Conservation (phyloP, 2,329 filamentous ascomycete genomes). For the Falciphora oryzae region DNA sequence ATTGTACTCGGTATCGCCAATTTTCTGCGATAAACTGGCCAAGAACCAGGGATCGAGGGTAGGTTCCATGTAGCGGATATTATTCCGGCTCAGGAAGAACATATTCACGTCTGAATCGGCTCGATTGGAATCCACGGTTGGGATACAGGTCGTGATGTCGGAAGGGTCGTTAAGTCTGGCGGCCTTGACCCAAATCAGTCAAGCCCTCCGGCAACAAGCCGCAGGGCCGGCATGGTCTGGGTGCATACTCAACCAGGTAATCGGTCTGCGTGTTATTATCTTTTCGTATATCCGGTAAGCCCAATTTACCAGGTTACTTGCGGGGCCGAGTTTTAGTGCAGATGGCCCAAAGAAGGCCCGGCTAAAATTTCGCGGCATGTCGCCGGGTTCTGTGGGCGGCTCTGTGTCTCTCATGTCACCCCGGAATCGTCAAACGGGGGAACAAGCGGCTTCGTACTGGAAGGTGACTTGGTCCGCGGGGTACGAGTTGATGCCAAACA, state of each 20-base stretch:
- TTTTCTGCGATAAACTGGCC: background rate
- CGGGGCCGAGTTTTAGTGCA: background rate
- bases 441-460: too few species aligned
- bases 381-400: too few species aligned
- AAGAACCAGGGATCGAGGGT: constrained; percentile 8
- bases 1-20: background rate
- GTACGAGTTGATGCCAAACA: constrained; percentile 10
- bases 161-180: background rate
- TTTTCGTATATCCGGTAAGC: background rate
- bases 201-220: too few species aligned
- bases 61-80: background rate
- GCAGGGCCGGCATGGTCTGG: too few species aligned
- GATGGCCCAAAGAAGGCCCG: background rate
- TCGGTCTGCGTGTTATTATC: background rate
- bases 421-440: too few species aligned
- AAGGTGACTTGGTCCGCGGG: background rate
- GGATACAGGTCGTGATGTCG: background rate
- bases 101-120: constrained; percentile 7
- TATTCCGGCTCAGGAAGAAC: constrained; percentile 10
- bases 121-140: constrained; percentile 1
- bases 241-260: background rate
- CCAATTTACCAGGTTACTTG: background rate
- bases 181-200: too few species aligned
- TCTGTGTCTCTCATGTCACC: too few species aligned
- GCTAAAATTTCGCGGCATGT: background rate